These are phyloP conservation scores for Vanderwaltozyma yarrowii DNA, from an alignment of 805 yeast genomes.

Conservation along the genomic window DNA sequence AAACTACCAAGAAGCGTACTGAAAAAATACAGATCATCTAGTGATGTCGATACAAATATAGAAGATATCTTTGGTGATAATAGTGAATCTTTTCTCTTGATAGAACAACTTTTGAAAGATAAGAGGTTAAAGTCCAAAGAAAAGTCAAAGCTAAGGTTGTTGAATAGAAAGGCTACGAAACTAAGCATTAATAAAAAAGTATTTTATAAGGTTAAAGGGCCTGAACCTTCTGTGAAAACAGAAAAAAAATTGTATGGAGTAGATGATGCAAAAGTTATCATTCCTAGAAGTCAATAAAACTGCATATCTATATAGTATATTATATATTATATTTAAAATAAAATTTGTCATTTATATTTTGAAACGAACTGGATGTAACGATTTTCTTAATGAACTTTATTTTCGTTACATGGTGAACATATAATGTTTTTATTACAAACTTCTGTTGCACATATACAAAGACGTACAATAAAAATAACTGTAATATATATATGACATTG, in stretches of 20 bases:
- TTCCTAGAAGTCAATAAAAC: neutral
- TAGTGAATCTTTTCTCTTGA: slow-evolving; percentile 8
- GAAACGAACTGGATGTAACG: too few species aligned
- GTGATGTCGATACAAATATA: neutral
- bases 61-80: slow-evolving; percentile 1
- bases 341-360: too few species aligned
- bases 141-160: slow-evolving; percentile 6
- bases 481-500: too few species aligned
- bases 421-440: too few species aligned
- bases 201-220: slow-evolving; percentile 2
- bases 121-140: slow-evolving; percentile 11
- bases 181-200: slow-evolving; percentile 1
- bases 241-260: neutral
- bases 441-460: too few species aligned
- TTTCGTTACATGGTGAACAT: too few species aligned
- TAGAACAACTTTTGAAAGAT: slow-evolving; percentile 13
- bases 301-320: too few species aligned
- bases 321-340: too few species aligned
- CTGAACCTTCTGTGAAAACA: neutral
- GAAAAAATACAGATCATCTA: slow-evolving; percentile 10
- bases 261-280: neutral
- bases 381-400: too few species aligned
- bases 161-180: slow-evolving; percentile 4
- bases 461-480: too few species aligned
- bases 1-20: slow-evolving; percentile 18